Evolutionary conservation across 225 moss, liverwort and hornwort species (phyloP).

Genomic region (Physcomitrellopsis africana): DNA sequence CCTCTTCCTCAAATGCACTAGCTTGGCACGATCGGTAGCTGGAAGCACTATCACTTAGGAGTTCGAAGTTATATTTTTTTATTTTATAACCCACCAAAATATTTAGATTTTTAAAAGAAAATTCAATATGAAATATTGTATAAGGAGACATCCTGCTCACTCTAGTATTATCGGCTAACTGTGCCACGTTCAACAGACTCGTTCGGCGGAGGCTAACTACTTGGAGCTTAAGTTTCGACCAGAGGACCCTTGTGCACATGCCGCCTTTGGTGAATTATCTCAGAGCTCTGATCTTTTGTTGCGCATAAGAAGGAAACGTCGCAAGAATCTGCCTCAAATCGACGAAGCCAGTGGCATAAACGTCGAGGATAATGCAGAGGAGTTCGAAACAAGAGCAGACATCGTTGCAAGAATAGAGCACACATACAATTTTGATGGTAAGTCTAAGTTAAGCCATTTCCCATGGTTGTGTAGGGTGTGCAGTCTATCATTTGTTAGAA

Average conservation of each 20-base stretch:
- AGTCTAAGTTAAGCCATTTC: slow-evolving; percentile 16
- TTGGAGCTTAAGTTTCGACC: slow-evolving; percentile 96
- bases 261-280: slow-evolving; percentile 91
- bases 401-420: slow-evolving; percentile 88
- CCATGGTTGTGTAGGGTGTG: neutral
- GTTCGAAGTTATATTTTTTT: neutral
- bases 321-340: slow-evolving; percentile 10
- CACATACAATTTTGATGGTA: slow-evolving; percentile 85
- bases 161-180: slow-evolving; percentile 4
- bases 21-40: neutral
- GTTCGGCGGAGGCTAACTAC: slow-evolving; percentile 76
- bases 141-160: neutral
- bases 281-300: slow-evolving; percentile 85
- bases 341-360: slow-evolving; percentile 16
- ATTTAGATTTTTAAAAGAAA: too few relatives aligned
- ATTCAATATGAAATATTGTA: neutral
- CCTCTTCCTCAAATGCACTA: neutral
- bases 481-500: slow-evolving; percentile 9
- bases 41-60: slow-evolving; percentile 8
- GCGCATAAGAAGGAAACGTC: slow-evolving; percentile 57
- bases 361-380: slow-evolving; percentile 37
- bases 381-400: slow-evolving; percentile 61
- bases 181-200: slow-evolving; percentile 47
- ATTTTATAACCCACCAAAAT: too few relatives aligned
- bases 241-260: slow-evolving; percentile 92